Evolutionary conservation across 129 eudicot species (phyloP).

Genomic region (Artemisia annua): DNA sequence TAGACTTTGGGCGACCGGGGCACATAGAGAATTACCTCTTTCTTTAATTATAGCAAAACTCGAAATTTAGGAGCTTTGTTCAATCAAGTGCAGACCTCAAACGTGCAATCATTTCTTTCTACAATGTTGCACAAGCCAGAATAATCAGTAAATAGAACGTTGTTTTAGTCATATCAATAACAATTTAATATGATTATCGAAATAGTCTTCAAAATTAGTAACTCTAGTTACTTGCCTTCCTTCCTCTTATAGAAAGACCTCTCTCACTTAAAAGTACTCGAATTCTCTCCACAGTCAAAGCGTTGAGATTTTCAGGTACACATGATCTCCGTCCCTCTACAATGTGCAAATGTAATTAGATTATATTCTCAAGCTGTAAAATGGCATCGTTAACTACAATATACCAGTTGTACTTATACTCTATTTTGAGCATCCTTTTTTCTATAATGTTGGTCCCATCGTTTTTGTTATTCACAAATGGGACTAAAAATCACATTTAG

Average conservation of each 20-base stretch:
- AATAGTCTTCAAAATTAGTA: neutral
- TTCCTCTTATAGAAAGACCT: constrained; percentile 69
- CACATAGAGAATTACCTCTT: no score
- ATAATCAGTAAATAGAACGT: neutral
- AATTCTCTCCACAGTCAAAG: constrained; percentile 69
- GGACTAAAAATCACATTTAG: neutral
- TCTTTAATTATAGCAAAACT: neutral
- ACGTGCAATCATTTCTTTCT: constrained; percentile 71
- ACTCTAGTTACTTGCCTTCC: constrained; percentile 55
- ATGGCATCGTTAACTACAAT: neutral
- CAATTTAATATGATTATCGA: neutral
- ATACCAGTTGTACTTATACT: neutral
- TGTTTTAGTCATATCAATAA: neutral
- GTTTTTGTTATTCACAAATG: neutral
- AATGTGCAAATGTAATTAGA: constrained; percentile 3
- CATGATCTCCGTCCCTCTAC: constrained; percentile 54
- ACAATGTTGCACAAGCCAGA: constrained; percentile 18
- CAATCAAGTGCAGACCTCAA: constrained; percentile 47
- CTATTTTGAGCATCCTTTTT: neutral
- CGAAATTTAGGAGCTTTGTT: constrained; percentile 4
- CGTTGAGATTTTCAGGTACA: constrained; percentile 46
- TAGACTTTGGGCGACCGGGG: no score
- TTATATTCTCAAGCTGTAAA: constrained; percentile 3
- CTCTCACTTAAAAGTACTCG: constrained; percentile 67
- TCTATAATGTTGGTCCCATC: neutral